Conservation (phyloP, 2,329 filamentous ascomycete genomes). For the Pseudofabraea citricarpa region DNA sequence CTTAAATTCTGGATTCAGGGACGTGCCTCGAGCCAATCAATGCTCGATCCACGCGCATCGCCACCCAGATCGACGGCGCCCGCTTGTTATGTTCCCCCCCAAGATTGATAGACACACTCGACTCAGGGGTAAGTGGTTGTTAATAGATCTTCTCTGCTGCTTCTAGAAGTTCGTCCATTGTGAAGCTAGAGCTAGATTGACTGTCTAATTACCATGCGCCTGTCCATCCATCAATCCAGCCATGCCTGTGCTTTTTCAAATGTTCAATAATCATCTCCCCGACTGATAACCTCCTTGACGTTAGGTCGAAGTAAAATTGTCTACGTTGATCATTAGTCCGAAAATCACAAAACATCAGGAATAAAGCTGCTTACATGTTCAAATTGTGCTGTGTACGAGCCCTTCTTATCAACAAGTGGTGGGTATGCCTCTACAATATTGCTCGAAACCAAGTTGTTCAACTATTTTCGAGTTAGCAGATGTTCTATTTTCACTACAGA, state of each 20-base stretch:
- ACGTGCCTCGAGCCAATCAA: neutral
- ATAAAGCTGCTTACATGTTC: constrained; percentile 64
- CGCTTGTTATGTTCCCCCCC: neutral
- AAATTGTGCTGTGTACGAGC: constrained; percentile 89
- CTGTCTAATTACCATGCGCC: too few species aligned
- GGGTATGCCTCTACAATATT: constrained; percentile 90
- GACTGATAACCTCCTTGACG: constrained; percentile 83
- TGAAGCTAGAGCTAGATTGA: too few species aligned
- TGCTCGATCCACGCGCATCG: too few species aligned
- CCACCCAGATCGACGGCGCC: neutral
- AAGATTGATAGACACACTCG: neutral
- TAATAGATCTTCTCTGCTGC: too few species aligned
- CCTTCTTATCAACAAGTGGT: constrained; percentile 85
- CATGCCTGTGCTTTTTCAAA: neutral
- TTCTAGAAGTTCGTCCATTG: too few species aligned
- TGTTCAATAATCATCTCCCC: constrained; percentile 73
- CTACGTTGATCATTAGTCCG: constrained; percentile 34
- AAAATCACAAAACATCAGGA: neutral
- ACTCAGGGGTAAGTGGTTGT: constrained; percentile 1
- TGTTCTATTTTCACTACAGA: neutral
- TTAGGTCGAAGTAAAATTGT: constrained; percentile 73
- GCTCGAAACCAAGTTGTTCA: constrained; percentile 78
- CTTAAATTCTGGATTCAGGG: neutral
- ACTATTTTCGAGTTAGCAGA: constrained; percentile 40
- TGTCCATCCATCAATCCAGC: neutral